Evolutionary conservation across 805 yeast genomes (phyloP).

Genomic region (Kluyveromyces siamensis): DNA sequence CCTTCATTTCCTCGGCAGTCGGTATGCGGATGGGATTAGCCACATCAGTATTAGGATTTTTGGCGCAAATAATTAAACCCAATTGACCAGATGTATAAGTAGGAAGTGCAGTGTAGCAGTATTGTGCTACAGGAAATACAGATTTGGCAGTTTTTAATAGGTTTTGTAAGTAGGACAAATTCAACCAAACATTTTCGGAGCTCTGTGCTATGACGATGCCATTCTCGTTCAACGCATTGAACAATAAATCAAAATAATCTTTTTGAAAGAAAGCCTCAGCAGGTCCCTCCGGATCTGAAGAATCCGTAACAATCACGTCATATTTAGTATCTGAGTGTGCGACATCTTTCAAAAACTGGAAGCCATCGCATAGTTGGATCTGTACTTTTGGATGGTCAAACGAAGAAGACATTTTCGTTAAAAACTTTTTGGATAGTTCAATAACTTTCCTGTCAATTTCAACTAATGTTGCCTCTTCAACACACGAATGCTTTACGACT

Average conservation of each 20-base stretch:
- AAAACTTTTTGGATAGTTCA: conserved; percentile 55
- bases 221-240: conserved; percentile 50
- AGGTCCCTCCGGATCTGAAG: conserved; percentile 94
- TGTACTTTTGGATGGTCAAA: conserved; percentile 57
- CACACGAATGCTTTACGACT: conserved; percentile 62
- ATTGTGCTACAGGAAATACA: conserved; percentile 54
- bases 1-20: conserved; percentile 36
- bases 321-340: conserved; percentile 37
- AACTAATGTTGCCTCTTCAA: conserved; percentile 64
- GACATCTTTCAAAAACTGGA: conserved; percentile 51
- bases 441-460: conserved; percentile 86
- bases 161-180: conserved; percentile 41
- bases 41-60: conserved; percentile 39
- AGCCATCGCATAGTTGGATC: conserved; percentile 73
- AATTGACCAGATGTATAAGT: conserved; percentile 84
- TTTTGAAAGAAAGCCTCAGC: conserved; percentile 82
- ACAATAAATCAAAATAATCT: conserved; percentile 61
- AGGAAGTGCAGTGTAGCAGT: conserved; percentile 77
- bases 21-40: conserved; percentile 44
- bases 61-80: conserved; percentile 67
- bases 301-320: conserved; percentile 85
- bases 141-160: conserved; percentile 39
- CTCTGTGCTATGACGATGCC: conserved; percentile 77
- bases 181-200: conserved; percentile 68
- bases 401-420: conserved; percentile 67